Evolutionary conservation across 1,284 basidiomycete genomes (phyloP), one percentile per base, ranked within the genome.

Genomic region (Tylopilus sp.): DNA sequence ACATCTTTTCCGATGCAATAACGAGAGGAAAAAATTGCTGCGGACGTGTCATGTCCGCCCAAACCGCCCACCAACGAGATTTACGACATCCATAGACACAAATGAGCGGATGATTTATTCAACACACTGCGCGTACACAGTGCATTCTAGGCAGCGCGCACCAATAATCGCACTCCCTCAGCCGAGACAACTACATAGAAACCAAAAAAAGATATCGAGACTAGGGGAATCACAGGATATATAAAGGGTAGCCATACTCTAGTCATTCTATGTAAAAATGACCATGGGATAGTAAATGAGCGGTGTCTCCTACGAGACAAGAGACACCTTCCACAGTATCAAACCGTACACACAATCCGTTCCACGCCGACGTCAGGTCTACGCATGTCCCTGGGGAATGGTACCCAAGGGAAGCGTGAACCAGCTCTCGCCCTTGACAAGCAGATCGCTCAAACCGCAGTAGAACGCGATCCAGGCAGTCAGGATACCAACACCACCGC

Each of bases 401-500:
- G 3, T 20, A n/a, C 82, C 82, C 48, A 80, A 58, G 0, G 86
- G 86, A 22, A 86, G 73, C 7, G 61, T 68, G 63, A 82, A 74
- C 63, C 74, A 74, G 31, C 76, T 72, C 59, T 76, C 73, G 37
- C 82, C 80, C n/a, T 74, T 73, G 22, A 73, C 74, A 45, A 87
- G 75, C 43, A 90, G 68, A 52, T 87, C 82, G 24, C 79, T 78
- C n/a, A 83, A 70, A 40, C 81, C 88, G 43, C 78, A 75, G 65
- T 89, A 89, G 73, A 81, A 89, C 17, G 86, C 88, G 60, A 88
- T 68, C 56, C 81, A 67, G 0, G 85, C 85, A 20, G 88, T 87
- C 51, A 85, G 57, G 50, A 86, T 76, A 29, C 92, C 93, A 29
- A 92, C 70, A 2, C 71, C 82, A 49, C 93, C 93, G 41, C 91